Conservation (phyloP, 805 yeast species). For the Cephaloascus albidus region DNA sequence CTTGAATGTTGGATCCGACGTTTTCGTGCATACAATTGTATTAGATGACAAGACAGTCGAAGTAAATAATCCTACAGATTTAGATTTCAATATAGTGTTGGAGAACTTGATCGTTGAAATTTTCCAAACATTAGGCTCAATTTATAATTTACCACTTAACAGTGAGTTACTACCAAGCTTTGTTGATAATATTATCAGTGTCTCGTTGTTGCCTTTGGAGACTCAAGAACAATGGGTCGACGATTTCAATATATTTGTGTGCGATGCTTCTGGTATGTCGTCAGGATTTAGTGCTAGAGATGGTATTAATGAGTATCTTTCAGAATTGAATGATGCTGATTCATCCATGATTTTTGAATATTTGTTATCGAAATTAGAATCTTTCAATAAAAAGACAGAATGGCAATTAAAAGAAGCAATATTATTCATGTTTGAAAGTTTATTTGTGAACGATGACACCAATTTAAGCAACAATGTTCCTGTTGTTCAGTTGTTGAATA, state of each 20-base stretch:
- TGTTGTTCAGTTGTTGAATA: constrained; percentile 11
- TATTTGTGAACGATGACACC: constrained; percentile 31
- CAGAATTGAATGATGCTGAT: constrained; percentile 36
- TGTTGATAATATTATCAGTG: constrained; percentile 18
- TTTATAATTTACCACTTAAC: constrained; percentile 10
- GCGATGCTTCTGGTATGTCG: constrained; percentile 65
- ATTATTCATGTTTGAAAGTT: constrained; percentile 26
- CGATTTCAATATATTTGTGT: constrained; percentile 63
- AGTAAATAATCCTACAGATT: not conserved
- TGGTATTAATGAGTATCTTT: constrained; percentile 45
- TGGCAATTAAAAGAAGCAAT: constrained; percentile 31
- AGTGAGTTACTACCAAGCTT: constrained; percentile 12
- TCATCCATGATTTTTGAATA: constrained; percentile 8
- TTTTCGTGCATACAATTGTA: not conserved
- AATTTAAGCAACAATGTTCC: constrained; percentile 9
- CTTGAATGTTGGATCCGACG: not conserved
- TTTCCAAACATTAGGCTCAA: constrained; percentile 18
- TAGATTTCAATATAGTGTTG: constrained; percentile 10
- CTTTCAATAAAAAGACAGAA: not conserved
- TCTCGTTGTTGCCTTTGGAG: constrained; percentile 32
- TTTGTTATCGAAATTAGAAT: not conserved
- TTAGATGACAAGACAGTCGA: not conserved
- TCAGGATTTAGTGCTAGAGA: constrained; percentile 50
- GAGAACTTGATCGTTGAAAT: constrained; percentile 18
- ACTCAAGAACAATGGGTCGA: constrained; percentile 37